Evolutionary conservation across 2,329 filamentous ascomycete species (phyloP).

Genomic region (Trichoderma sp.): DNA sequence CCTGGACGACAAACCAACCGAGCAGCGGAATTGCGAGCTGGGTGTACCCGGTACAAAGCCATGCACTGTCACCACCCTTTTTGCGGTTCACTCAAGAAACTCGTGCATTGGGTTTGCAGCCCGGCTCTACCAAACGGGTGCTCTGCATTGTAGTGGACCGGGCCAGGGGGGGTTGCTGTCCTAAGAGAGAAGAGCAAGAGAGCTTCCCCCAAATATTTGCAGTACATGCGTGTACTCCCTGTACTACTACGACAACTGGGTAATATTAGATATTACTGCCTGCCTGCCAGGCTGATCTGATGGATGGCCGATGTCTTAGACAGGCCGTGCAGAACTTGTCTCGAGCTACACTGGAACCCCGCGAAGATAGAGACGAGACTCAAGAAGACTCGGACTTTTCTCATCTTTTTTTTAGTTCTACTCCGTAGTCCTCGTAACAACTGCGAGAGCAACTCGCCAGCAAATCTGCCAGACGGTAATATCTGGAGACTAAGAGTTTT

Average conservation of each 20-base stretch:
- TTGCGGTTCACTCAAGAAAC: background rate
- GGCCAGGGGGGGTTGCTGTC: background rate
- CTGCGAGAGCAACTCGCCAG: background rate
- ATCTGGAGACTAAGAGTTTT: background rate
- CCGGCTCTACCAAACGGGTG: background rate
- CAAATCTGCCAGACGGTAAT: background rate
- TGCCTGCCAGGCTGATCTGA: background rate
- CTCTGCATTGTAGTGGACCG: slow-evolving; percentile 10
- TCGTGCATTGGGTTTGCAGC: slow-evolving; percentile 9
- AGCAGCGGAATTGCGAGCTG: background rate
- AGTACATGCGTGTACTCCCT: background rate
- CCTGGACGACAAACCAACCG: background rate
- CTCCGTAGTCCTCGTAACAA: background rate
- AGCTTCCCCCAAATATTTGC: background rate
- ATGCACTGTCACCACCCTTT: slow-evolving; percentile 14
- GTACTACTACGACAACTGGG: no score
- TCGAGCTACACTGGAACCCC: background rate
- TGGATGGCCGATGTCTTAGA: background rate
- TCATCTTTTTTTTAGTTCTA: background rate
- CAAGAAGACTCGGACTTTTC: background rate
- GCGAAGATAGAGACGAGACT: background rate
- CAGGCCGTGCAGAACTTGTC: background rate
- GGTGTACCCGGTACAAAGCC: background rate
- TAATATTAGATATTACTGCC: background rate
- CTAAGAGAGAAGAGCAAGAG: background rate